Evolutionary conservation across 306 rosid genomes (phyloP).

Genomic region (Alnus glutinosa): DNA sequence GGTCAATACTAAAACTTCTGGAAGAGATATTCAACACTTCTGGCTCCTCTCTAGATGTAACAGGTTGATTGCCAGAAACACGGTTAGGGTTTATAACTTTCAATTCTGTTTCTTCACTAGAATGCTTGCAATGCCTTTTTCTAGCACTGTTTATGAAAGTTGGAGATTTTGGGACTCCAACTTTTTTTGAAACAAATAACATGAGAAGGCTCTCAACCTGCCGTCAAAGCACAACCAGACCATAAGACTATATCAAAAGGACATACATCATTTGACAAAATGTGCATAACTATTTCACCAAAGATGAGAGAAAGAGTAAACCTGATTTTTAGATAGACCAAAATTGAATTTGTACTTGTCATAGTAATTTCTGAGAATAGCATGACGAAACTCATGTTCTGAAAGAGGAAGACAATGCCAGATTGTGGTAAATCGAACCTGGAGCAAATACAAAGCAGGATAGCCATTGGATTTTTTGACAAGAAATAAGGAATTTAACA

Average conservation of each 20-base stretch:
- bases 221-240: conserved; percentile 19
- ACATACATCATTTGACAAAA: conserved; percentile 14
- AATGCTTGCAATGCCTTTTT: neutral
- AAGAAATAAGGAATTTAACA: neutral
- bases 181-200: conserved; percentile 35
- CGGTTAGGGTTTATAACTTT: neutral
- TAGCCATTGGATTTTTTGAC: neutral
- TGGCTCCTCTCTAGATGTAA: conserved; percentile 21
- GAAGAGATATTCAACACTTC: conserved; percentile 10
- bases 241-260: conserved; percentile 9
- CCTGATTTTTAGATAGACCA: conserved; percentile 54
- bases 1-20: neutral
- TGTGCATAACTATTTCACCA: conserved; percentile 6
- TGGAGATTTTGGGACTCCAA: conserved; percentile 3
- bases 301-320: conserved; percentile 28
- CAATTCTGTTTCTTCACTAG: conserved; percentile 4
- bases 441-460: conserved; percentile 19
- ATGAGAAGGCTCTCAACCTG: conserved; percentile 43
- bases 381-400: conserved; percentile 47
- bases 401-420: conserved; percentile 49
- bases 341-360: conserved; percentile 33
- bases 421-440: conserved; percentile 43
- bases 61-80: conserved; percentile 13
- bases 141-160: neutral
- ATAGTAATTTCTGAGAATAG: conserved; percentile 49